These are phyloP conservation scores for Pleurozium schreberi DNA, from an alignment of 225 moss, liverwort and hornwort genomes.

Conservation along the genomic window DNA sequence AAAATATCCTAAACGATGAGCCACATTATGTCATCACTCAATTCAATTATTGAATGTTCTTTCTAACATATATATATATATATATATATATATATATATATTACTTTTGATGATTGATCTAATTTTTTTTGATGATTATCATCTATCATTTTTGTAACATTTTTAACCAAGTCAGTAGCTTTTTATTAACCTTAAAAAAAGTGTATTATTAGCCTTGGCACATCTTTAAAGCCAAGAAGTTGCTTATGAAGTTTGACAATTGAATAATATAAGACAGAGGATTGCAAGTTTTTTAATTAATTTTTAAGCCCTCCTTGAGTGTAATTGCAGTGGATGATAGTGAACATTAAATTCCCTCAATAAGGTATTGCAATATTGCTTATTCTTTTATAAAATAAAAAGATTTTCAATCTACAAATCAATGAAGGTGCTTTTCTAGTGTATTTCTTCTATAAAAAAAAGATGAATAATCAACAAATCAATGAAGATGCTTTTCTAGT, in stretches of 20 bases:
- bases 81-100: too few species aligned
- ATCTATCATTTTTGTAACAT: background rate
- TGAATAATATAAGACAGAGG: background rate
- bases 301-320: background rate
- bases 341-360: too few species aligned
- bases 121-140: too few species aligned
- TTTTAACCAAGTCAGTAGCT: background rate
- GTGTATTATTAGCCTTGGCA: background rate
- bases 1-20: too few species aligned
- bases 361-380: background rate
- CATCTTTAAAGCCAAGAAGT: background rate
- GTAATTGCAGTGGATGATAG: rapidly evolving
- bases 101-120: too few species aligned
- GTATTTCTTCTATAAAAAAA: too few species aligned
- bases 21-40: too few species aligned
- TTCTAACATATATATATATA: background rate
- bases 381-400: background rate
- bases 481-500: background rate
- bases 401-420: too few species aligned
- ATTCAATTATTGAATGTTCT: background rate
- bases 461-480: background rate
- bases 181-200: background rate
- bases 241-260: background rate
- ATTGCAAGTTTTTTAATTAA: background rate
- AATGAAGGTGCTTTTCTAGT: too few species aligned